Evolutionary conservation across 805 yeast genomes (phyloP), one percentile per base, ranked within the genome.

Genomic region (Candida nemodendra): DNA sequence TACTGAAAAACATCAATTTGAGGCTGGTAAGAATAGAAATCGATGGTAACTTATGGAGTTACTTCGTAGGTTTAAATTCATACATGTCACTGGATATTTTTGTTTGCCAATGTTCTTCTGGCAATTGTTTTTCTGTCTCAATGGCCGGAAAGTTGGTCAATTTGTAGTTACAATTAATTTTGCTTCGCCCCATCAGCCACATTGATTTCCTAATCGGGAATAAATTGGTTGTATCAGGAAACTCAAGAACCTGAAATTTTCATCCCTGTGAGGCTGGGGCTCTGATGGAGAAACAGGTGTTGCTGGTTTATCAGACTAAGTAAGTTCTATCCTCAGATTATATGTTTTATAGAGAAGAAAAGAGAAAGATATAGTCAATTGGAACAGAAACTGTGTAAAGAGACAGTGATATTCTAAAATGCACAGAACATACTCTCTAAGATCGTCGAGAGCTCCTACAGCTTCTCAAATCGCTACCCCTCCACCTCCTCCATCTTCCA

Each of bases 361-460:
- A n/a, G n/a, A n/a, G n/a, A n/a, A n/a, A n/a, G n/a, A n/a, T n/a
- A n/a, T n/a, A n/a, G n/a, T n/a, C n/a, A n/a, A n/a, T n/a, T n/a
- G n/a, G n/a, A n/a, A n/a, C n/a, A n/a, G n/a, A n/a, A n/a, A n/a
- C n/a, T n/a, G n/a, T n/a, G n/a, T n/a, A n/a, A n/a, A n/a, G n/a
- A n/a, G n/a, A n/a, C 9, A 21, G 7, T 21, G 19, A 19, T 9
- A 15, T 15, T 19, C 59, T 48, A 63, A 35, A 48, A 84, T 84
- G 91, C 89, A 84, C 70, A 81, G 88, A 79, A 84, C 93, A 9
- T 84, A 84, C 62, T 84, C 93, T 15, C 68, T 84, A 59, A 81
- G 91, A 78, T 72, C 79, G 45, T 67, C 75, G 38, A 81, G 86
- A 66, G 89, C 90, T 32, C 91, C 90, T 51, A 82, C 91, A 27